Conservation (phyloP, 192 early-diverging fungal species). For the Mortierella antarctica region DNA sequence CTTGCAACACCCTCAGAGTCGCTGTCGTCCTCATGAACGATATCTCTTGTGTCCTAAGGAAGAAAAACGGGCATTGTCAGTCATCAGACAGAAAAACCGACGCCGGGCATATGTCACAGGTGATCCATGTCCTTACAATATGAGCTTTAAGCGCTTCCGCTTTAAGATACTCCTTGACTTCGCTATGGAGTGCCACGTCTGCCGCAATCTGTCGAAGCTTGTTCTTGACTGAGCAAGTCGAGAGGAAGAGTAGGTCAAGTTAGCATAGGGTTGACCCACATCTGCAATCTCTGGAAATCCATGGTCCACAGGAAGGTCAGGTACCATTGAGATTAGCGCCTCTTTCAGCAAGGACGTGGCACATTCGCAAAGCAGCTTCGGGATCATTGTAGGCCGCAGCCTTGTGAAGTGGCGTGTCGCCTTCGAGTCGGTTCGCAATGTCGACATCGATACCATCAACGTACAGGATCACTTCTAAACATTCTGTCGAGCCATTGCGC, state of each 20-base stretch:
- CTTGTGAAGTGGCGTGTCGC: slow-evolving; percentile 76
- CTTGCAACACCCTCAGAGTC: slow-evolving; percentile 34
- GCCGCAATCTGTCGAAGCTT: slow-evolving; percentile 19
- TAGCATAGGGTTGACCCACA: not conserved
- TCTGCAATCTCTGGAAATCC: not conserved
- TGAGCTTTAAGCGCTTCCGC: slow-evolving; percentile 7
- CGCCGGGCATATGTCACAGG: too few relatives aligned
- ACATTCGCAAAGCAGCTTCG: slow-evolving; percentile 64
- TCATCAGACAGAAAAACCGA: not conserved
- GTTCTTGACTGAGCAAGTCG: slow-evolving; percentile 11
- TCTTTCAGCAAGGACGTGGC: slow-evolving; percentile 59
- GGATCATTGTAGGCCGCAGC: slow-evolving; percentile 70
- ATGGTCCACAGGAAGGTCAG: not conserved
- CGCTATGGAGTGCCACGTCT: slow-evolving; percentile 26
- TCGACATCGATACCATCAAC: slow-evolving; percentile 65
- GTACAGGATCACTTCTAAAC: slow-evolving; percentile 63
- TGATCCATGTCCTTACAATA: slow-evolving; percentile 5
- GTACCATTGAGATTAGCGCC: slow-evolving; percentile 62
- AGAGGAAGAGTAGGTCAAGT: not conserved
- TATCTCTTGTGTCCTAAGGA: slow-evolving; percentile 29
- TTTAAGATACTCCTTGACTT: slow-evolving; percentile 20
- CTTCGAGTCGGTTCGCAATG: slow-evolving; percentile 62
- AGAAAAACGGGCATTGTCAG: not conserved
- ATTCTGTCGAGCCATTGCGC: slow-evolving; percentile 65
- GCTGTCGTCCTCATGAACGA: slow-evolving; percentile 15